Conservation (phyloP, 2,329 filamentous ascomycete species). For the Hypoxylon sp. region DNA sequence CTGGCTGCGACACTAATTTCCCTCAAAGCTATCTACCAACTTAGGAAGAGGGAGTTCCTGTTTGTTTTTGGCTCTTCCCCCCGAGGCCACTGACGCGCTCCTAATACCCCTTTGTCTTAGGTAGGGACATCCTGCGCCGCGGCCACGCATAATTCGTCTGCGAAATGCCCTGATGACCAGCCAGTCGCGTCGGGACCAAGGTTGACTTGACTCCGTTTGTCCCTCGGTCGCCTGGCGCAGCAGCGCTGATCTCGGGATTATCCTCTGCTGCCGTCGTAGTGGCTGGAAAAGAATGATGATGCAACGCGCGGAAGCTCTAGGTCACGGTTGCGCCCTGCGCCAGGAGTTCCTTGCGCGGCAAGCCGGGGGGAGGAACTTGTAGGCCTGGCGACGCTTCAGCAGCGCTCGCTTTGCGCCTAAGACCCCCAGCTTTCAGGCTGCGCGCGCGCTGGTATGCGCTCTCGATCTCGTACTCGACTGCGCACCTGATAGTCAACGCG, state of each 20-base stretch:
- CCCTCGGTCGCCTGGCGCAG: constrained; percentile 9
- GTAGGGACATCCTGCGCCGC: constrained; percentile 22
- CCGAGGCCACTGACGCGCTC: not conserved
- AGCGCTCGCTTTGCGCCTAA: constrained; percentile 59
- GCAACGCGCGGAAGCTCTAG: constrained; percentile 12
- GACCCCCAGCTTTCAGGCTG: constrained; percentile 66
- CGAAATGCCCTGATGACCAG: constrained; percentile 26
- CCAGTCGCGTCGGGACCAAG: constrained; percentile 14
- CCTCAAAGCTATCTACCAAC: not conserved
- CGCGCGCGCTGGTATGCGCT: constrained; percentile 84
- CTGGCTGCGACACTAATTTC: not conserved
- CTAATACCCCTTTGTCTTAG: constrained; percentile 12
- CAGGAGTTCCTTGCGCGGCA: not conserved
- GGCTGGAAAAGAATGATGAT: constrained; percentile 1
- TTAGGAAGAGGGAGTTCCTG: not conserved
- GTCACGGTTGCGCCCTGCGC: constrained; percentile 2
- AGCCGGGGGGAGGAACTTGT: not conserved
- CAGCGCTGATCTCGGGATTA: constrained; percentile 4
- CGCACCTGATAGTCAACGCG: constrained; percentile 83
- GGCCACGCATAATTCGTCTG: constrained; percentile 15
- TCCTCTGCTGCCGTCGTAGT: constrained; percentile 3
- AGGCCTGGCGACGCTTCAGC: not conserved
- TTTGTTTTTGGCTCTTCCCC: not conserved
- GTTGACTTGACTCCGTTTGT: constrained; percentile 11
- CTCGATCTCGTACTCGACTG: constrained; percentile 89